Percentiles rank a stretch among this genome's conserved stretches.
Evolutionary conservation across 2,329 filamentous ascomycete species (phyloP).

Genomic region (Cladophialophora chaetospira): DNA sequence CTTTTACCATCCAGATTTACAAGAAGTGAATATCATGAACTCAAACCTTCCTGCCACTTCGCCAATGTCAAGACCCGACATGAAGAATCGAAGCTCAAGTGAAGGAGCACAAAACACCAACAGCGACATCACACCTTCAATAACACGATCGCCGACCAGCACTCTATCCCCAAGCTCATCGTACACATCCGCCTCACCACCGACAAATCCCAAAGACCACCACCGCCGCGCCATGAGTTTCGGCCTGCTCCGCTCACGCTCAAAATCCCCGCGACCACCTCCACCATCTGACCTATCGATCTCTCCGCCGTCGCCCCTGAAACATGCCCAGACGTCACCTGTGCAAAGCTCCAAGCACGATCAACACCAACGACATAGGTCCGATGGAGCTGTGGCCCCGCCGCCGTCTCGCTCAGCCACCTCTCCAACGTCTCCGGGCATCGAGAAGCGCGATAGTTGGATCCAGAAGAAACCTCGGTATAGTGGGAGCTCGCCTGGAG

Average conservation of each 20-base stretch:
- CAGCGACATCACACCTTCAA: background rate
- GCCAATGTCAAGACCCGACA: background rate
- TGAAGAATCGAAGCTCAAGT: slow-evolving; percentile 5
- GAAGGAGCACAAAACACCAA: background rate
- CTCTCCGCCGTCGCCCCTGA: background rate
- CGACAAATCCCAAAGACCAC: background rate
- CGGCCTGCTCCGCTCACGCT: background rate
- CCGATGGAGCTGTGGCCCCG: no score
- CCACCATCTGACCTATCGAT: background rate
- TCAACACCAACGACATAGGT: slow-evolving; percentile 4
- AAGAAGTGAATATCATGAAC: background rate
- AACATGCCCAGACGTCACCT: slow-evolving; percentile 12
- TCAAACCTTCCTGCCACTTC: background rate
- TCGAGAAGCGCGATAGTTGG: slow-evolving; percentile 9
- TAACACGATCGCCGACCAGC: slow-evolving; percentile 1
- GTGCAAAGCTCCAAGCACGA: background rate
- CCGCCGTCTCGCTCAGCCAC: slow-evolving; percentile 2
- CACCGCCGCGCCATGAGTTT: slow-evolving; percentile 8
- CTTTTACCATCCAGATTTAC: no score
- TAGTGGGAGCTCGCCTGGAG: slow-evolving; percentile 41
- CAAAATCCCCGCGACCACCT: slow-evolving; percentile 10
- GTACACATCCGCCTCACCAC: background rate
- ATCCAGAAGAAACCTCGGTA: slow-evolving; percentile 34
- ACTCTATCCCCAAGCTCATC: slow-evolving; percentile 10
- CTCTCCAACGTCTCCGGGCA: background rate